Conservation (phyloP, 345 rosid species). For the Populus tremula region DNA sequence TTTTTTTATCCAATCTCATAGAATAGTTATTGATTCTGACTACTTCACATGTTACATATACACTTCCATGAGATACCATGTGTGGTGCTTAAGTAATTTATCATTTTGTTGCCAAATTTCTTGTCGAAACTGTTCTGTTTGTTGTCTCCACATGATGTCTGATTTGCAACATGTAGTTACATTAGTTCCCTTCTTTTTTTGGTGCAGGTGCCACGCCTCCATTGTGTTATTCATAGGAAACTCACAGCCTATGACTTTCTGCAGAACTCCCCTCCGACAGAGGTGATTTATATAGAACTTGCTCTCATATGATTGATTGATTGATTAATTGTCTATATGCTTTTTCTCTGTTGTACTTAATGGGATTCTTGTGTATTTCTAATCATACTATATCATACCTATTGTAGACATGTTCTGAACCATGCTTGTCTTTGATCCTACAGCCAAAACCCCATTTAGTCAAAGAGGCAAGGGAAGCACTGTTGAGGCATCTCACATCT, state of each 20-base stretch:
- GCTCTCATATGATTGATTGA: neutral
- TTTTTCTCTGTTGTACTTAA: neutral
- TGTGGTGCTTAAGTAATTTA: neutral
- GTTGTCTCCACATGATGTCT: neutral
- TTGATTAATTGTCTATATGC: neutral
- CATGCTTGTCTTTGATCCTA: slow-evolving; percentile 10
- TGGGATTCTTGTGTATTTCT: neutral
- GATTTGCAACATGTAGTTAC: neutral
- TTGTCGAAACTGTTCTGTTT: neutral
- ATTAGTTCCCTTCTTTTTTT: neutral
- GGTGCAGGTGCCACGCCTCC: slow-evolving; percentile 77
- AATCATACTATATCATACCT: neutral
- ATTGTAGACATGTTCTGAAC: neutral
- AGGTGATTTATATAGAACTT: slow-evolving; percentile 40
- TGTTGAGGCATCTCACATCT: slow-evolving; percentile 61
- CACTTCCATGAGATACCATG: too few relatives aligned
- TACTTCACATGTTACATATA: too few relatives aligned
- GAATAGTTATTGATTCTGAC: too few relatives aligned
- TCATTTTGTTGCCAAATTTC: neutral
- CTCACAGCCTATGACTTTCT: slow-evolving; percentile 64
- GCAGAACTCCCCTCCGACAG: slow-evolving; percentile 40
- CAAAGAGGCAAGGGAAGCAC: slow-evolving; percentile 59
- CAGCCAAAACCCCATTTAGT: slow-evolving; percentile 59
- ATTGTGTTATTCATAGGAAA: slow-evolving; percentile 78
- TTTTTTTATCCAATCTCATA: too few relatives aligned